These are phyloP conservation scores for Cadophora malorum DNA, from an alignment of 2,329 filamentous ascomycete genomes.

Conservation along the genomic window DNA sequence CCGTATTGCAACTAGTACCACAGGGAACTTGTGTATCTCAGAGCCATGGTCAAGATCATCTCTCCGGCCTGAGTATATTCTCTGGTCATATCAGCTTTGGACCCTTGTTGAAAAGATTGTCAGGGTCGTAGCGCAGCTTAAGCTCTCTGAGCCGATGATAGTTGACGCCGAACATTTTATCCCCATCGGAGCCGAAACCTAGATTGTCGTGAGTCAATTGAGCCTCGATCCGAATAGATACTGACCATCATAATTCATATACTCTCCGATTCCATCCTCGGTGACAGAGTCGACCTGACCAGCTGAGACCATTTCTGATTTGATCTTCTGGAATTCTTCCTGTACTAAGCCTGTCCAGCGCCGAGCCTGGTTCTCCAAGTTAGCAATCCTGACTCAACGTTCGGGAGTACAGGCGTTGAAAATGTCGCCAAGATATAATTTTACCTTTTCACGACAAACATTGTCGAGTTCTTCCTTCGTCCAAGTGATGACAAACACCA, in stretches of 20 bases:
- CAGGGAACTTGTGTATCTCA: background rate
- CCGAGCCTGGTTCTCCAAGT: conserved; percentile 23
- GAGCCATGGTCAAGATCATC: background rate
- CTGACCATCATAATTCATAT: conserved; percentile 38
- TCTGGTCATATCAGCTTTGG: conserved; percentile 1
- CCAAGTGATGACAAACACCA: conserved; percentile 44
- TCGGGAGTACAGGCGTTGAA: background rate
- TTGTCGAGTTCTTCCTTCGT: conserved; percentile 20
- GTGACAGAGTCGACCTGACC: conserved; percentile 23
- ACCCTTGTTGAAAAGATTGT: conserved; percentile 51
- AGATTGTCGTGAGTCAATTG: conserved; percentile 12
- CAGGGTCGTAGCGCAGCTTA: conserved; percentile 55
- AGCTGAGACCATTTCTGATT: background rate
- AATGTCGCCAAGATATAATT: conserved; percentile 9
- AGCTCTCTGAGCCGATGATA: conserved; percentile 49
- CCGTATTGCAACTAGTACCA: background rate
- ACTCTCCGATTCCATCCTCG: conserved; percentile 31
- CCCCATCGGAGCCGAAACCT: conserved; percentile 30
- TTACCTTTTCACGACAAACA: conserved; percentile 28
- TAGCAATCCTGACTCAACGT: background rate
- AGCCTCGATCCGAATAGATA: background rate
- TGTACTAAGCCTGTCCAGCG: conserved; percentile 22
- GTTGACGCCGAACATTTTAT: conserved; percentile 51
- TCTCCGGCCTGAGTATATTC: background rate
- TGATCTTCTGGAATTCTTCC: conserved; percentile 18